Evolutionary conservation across 2,329 filamentous ascomycete species (phyloP).

Genomic region (Orbilia brochopaga): DNA sequence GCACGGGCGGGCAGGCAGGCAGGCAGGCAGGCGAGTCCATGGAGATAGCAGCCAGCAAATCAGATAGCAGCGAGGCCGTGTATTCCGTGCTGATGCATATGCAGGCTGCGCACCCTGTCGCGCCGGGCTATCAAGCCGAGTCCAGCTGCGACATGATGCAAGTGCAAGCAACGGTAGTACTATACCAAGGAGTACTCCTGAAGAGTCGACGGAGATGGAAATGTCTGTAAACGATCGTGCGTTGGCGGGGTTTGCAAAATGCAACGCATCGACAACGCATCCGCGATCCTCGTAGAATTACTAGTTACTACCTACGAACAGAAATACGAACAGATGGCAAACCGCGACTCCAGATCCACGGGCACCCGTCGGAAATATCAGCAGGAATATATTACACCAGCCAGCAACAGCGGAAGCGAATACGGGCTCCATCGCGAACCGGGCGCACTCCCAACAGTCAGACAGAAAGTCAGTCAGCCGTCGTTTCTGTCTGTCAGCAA

Average conservation of each 20-base stretch:
- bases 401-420: slow-evolving; percentile 34
- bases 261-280: slow-evolving; percentile 1
- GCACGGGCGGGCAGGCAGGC: too few relatives aligned
- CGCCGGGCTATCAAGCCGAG: not conserved
- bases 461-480: not conserved
- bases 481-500: not conserved
- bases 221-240: too few relatives aligned
- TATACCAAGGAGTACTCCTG: too few relatives aligned
- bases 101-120: not conserved
- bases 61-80: not conserved
- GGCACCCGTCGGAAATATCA: not conserved
- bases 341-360: not conserved
- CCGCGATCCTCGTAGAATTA: too few relatives aligned
- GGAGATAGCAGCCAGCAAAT: not conserved
- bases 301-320: too few relatives aligned
- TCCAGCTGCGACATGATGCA: too few relatives aligned
- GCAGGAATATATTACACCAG: slow-evolving; percentile 1
- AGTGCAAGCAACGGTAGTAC: too few relatives aligned
- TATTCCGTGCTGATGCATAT: slow-evolving; percentile 8
- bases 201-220: too few relatives aligned
- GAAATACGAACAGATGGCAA: too few relatives aligned
- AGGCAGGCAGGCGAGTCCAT: not conserved
- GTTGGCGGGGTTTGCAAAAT: slow-evolving; percentile 1
- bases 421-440: slow-evolving; percentile 19
- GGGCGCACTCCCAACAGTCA: not conserved